Base-by-base conservation (phyloP, 306 rosid genomes). In the Ceratonia siliqua region DNA sequence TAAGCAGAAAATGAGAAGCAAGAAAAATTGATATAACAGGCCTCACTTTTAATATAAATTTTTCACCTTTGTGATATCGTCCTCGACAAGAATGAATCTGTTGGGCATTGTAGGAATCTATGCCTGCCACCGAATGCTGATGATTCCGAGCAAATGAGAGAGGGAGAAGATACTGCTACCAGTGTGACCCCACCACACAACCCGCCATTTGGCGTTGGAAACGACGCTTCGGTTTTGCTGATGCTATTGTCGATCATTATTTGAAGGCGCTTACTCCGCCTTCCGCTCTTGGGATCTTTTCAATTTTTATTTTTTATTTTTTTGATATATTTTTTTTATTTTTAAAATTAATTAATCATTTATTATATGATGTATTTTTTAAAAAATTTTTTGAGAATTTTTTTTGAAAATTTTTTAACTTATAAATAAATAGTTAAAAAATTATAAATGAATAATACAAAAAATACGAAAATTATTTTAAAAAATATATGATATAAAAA, bases 151-250 rank as follows among this genome's bases (percentile, higher is more conserved):
- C 11, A 3, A 20, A 11, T 0, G 3, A 17, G 35, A 27, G 30
- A 53, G 52, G 65, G 30, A 63, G 68, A 77, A 78, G 91, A 87
- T 84, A 80, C 88, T 64, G 33, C 42, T 11, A 10, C 20, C 30
- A 10, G 4, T 5, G 12, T 6, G 79, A 35, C 67, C 85, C 85
- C 80, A 68, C 85, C 80, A 68, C 85, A 59, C 2, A 36, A 45
- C 68, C 49, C 59, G 24, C 20, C 78, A 52, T 72, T 32, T 61
- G 35, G 8, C 72, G 17, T 70, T 65, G 87, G 66, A 79, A 62
- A 75, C 64, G 62, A 55, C 2, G 13, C 42, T 33, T 18, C 21
- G 32, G n/a, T 17, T 0, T 42, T 55, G 64, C 75, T 52, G 75
- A 52, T 13, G 75, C 48, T 18, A 11, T 13, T 5, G 2, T 10